Evolutionary conservation across 2,329 filamentous ascomycete genomes (phyloP).

Genomic region (Epichloe festucae): DNA sequence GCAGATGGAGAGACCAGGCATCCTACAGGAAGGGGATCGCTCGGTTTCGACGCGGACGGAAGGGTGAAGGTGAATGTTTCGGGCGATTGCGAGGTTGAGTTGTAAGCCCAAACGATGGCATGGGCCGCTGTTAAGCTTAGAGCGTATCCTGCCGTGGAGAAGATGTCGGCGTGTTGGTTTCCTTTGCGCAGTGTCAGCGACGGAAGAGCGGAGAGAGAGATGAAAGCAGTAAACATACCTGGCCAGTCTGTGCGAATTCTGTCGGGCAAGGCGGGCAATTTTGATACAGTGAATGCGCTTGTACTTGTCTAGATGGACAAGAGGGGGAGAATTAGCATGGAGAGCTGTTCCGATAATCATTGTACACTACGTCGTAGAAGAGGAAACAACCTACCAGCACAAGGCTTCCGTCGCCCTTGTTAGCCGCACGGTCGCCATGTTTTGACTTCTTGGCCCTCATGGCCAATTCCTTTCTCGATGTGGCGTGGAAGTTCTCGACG

Average conservation of each 20-base stretch:
- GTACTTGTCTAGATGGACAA: slow-evolving; percentile 55
- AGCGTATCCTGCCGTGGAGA: slow-evolving; percentile 57
- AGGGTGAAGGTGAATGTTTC: slow-evolving; percentile 73
- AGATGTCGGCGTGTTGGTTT: slow-evolving; percentile 52
- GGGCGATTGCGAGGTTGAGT: slow-evolving; percentile 50
- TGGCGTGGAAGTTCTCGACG: slow-evolving; percentile 27
- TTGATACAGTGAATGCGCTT: slow-evolving; percentile 72
- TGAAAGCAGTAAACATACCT: slow-evolving; percentile 35
- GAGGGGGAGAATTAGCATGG: slow-evolving; percentile 1
- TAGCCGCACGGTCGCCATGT: slow-evolving; percentile 43
- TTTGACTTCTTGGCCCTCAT: slow-evolving; percentile 51
- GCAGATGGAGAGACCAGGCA: slow-evolving; percentile 69
- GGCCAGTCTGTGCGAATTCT: slow-evolving; percentile 53
- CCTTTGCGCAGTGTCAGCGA: slow-evolving; percentile 25
- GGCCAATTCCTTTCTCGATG: slow-evolving; percentile 39
- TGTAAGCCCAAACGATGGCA: slow-evolving; percentile 86
- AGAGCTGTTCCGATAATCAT: not conserved
- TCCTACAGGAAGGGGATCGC: slow-evolving; percentile 68
- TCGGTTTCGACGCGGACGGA: slow-evolving; percentile 54
- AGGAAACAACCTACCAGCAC: slow-evolving; percentile 40
- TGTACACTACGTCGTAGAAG: not conserved
- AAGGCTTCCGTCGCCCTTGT: slow-evolving; percentile 55
- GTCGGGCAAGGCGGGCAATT: slow-evolving; percentile 71
- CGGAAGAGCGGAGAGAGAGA: not conserved
- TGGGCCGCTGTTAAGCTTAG: slow-evolving; percentile 69